Evolutionary conservation across 2,329 filamentous ascomycete species (phyloP), one percentile per base, ranked within the genome.

Genomic region (Aspergillus piperis): DNA sequence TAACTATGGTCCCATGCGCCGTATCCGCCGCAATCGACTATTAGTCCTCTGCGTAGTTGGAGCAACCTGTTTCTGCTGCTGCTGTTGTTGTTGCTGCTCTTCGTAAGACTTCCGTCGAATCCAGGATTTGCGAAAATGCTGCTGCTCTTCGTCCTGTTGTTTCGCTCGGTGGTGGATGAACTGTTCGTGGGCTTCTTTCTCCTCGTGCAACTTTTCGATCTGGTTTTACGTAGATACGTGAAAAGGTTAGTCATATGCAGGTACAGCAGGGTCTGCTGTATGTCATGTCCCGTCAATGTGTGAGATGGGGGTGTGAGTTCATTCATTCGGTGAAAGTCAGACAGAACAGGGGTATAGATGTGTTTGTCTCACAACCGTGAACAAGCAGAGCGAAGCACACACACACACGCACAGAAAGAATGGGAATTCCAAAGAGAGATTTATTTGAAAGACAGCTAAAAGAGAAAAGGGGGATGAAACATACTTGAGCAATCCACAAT

Each of bases 81-180:
- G 53, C 0, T 25, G 23, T 7, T 25, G 23, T 25, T 23, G 23
- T 23, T 23, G 21, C 17, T 60, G 54, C 3, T 64, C 64, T 17
- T 65, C 64, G 8, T 51, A 58, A 17, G 70, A 70, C 57, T 67
- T 64, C 2, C 71, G 68, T 10, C 67, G 63, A 54, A 64, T 72
- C 68, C 71, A 75, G 8, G 70, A 68, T 54, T 73, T 74, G 42
- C 73, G 72, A 57, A 75, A 76, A 59, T 71, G 68, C n/a, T 62
- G 60, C 38, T 69, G 71, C 51, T 76, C 73, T 10, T 76, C 71
- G 5, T 69, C 66, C 38, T 72, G 69, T 55, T 76, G 73, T 53
- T 68, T 70, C 17, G 70, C 66, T 5, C 73, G 73, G 51, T 68
- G 65, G 30, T 68, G 63, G 23, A 73, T 54, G 41, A 76, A 76